Percentiles rank a stretch among this genome's conserved stretches.
Conservation (phyloP, 208 protist genomes). For the Trypanosoma rangeli region DNA sequence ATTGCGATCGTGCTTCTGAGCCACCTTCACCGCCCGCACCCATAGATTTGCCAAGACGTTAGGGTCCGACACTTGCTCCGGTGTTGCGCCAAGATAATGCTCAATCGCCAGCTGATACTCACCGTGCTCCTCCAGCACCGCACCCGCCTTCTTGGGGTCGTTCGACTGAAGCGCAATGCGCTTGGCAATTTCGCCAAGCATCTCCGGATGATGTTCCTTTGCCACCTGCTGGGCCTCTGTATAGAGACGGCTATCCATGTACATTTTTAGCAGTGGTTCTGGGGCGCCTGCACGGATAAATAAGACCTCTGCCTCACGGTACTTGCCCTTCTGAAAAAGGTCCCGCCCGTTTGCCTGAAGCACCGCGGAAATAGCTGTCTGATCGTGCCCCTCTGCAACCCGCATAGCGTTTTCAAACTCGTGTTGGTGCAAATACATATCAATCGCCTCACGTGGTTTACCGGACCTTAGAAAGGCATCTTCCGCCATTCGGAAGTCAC, state of each 20-base stretch:
- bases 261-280: conserved; percentile 94
- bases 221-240: conserved; percentile 93
- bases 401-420: conserved; percentile 96
- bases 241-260: conserved; percentile 93
- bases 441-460: conserved; percentile 95
- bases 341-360: conserved; percentile 88
- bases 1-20: conserved; percentile 90
- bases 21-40: conserved; percentile 94
- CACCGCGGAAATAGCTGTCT: conserved; percentile 77
- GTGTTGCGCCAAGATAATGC: conserved; percentile 87
- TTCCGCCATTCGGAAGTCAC: conserved; percentile 95
- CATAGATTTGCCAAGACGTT: conserved; percentile 85
- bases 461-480: conserved; percentile 96
- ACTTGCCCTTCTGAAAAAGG: conserved; percentile 89
- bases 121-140: conserved; percentile 90
- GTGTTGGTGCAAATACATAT: conserved; percentile 97
- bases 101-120: conserved; percentile 95
- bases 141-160: conserved; percentile 86
- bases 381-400: conserved; percentile 95
- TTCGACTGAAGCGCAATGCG: conserved; percentile 84
- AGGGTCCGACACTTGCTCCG: conserved; percentile 63
- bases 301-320: conserved; percentile 89
- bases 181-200: conserved; percentile 82
- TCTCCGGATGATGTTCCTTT: conserved; percentile 88
- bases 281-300: conserved; percentile 92